Evolutionary conservation across 1,139 yeast species (phyloP), one percentile per base, ranked within the genome.

Genomic region (Nadsonia commutata): DNA sequence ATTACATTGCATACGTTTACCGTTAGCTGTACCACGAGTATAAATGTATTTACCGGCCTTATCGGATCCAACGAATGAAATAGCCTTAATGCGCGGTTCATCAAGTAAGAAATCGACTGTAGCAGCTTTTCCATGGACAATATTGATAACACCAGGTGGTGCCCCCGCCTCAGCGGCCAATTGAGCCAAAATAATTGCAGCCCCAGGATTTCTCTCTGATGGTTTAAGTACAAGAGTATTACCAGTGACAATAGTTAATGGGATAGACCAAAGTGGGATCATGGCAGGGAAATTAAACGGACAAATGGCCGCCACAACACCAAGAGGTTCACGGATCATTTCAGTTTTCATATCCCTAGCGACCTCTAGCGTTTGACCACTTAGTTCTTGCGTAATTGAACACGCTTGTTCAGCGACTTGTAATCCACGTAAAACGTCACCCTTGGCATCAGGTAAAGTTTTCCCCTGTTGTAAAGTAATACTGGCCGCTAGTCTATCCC

Each of bases 221-320:
- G 93, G 93, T 65, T 81, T 81, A 56, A 81, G 64, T 41, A 81
- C 76, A 31, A 80, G 71, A 37, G 88, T 77, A 67, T 81, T 81
- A 53, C 93, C 93, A 20, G 88, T 80, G 47, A 78, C 88, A 50
- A 81, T 70, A 39, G 77, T 69, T 57, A 80, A 71, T 17, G 93
- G 93, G 48, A 81, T 70, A 27, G 86, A 76, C 93, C 93, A 81
- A 53, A 81, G 67, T 33, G 93, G 93, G 47, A 81, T 83, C 90
- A 81, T 80, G 39, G 86, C 90, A 22, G 90, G 90, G 72, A 80
- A 79, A 64, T 79, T 79, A 63, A 76, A 76, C n/a, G 85, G 85
- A 54, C 80, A 74, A 52, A 78, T 78, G 20, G 83, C 78, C 6
- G 79, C 83, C 47, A 77, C 71, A 18, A 78, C 81, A 18, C 84